Conservation (phyloP, 2,329 filamentous ascomycete species). For the Pseudogymnoascus sp. region DNA sequence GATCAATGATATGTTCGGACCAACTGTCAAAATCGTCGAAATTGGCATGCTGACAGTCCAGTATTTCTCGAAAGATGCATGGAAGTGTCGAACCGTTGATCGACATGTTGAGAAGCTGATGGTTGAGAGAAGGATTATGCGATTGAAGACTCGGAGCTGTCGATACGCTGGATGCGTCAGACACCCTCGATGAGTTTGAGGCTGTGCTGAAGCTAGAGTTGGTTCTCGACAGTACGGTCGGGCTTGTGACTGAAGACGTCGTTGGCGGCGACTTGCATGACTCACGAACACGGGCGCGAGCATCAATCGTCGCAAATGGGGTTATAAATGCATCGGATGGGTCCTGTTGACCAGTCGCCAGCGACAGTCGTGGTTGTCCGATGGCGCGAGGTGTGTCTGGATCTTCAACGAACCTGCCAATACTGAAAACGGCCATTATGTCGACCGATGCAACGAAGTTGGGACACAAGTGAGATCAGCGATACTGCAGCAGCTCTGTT, state of each 20-base stretch:
- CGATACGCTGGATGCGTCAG: neutral
- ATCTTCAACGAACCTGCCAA: neutral
- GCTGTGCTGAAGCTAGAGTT: neutral
- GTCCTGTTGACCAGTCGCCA: neutral
- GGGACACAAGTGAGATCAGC: neutral
- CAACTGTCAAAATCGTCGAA: conserved; percentile 37
- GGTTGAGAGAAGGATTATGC: neutral
- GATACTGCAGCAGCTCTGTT: neutral
- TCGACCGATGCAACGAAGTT: neutral
- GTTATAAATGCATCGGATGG: neutral
- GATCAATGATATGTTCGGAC: conserved; percentile 32
- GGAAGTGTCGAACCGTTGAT: conserved; percentile 5
- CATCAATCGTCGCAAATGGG: neutral
- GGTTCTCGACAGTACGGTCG: neutral
- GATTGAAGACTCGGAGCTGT: neutral
- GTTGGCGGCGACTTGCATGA: neutral
- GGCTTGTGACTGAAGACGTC: neutral
- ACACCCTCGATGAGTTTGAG: neutral
- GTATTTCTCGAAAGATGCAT: conserved; percentile 21
- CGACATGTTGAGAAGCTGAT: conserved; percentile 1
- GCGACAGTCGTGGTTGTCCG: neutral
- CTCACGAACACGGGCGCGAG: neutral
- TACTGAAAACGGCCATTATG: neutral
- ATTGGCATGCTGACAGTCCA: neutral
- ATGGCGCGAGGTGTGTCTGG: neutral